Evolutionary conservation across 2,329 filamentous ascomycete genomes (phyloP).

Genomic region (Gnomoniopsis sp.): DNA sequence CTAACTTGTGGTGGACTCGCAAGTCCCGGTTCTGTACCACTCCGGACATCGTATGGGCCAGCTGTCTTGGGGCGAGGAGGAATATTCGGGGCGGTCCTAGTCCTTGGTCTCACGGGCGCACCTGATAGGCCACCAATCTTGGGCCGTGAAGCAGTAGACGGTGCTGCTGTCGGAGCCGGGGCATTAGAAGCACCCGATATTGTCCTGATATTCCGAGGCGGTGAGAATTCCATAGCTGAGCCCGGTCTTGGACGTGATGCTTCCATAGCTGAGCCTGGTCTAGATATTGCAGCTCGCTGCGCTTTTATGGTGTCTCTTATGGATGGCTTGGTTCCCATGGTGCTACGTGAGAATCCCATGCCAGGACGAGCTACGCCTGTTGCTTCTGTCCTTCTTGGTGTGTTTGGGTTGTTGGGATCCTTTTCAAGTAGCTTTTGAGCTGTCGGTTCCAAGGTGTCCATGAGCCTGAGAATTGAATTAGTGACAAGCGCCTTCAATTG

Average conservation of each 20-base stretch:
- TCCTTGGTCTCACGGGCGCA: constrained; percentile 57
- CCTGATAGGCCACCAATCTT: constrained; percentile 54
- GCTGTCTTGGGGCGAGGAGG: constrained; percentile 60
- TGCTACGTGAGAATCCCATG: constrained; percentile 61
- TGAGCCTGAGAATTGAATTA: constrained; percentile 54
- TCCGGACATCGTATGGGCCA: constrained; percentile 61
- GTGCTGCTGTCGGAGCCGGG: constrained; percentile 29
- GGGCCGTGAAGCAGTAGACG: constrained; percentile 33
- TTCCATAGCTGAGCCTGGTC: constrained; percentile 41
- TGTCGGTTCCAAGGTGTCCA: constrained; percentile 72
- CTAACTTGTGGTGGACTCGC: constrained; percentile 27
- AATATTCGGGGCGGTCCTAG: constrained; percentile 55
- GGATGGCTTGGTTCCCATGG: constrained; percentile 59
- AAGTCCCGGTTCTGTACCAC: neutral
- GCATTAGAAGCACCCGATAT: constrained; percentile 32
- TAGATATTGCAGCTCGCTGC: constrained; percentile 54
- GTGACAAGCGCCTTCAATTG: neutral
- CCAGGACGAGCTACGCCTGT: constrained; percentile 49
- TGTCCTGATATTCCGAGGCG: constrained; percentile 40
- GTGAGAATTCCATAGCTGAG: constrained; percentile 62
- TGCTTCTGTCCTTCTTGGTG: constrained; percentile 51
- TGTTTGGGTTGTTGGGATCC: constrained; percentile 77
- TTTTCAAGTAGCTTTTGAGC: constrained; percentile 79
- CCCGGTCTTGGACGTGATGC: constrained; percentile 55
- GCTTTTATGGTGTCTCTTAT: constrained; percentile 82